Evolutionary conservation across 2,329 filamentous ascomycete genomes (phyloP).

Genomic region (Trichoderma sp.): DNA sequence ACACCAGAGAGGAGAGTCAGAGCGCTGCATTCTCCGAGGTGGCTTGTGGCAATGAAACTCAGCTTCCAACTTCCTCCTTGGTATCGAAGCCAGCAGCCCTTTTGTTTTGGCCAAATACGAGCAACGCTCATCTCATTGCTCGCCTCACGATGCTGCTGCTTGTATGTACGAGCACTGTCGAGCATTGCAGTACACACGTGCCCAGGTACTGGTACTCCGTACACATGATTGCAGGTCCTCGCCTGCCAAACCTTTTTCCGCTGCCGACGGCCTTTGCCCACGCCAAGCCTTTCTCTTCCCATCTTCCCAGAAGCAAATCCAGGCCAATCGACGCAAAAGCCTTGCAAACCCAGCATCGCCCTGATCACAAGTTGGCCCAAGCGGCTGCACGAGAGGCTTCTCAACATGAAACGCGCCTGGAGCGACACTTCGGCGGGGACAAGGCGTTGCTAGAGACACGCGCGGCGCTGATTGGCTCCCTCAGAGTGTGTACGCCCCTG

Average conservation of each 20-base stretch:
- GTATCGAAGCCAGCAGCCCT: neutral
- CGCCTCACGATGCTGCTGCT: neutral
- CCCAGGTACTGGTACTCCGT: neutral
- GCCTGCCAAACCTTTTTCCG: conserved; percentile 13
- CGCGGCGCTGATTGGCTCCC: conserved; percentile 25
- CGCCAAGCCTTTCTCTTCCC: neutral
- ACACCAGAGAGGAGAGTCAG: neutral
- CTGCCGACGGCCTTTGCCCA: neutral
- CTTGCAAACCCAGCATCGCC: neutral
- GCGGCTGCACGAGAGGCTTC: conserved; percentile 27
- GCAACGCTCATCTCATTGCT: neutral
- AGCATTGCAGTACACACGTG: neutral
- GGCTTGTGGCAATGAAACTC: neutral
- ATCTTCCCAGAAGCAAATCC: neutral
- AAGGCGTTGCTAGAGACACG: conserved; percentile 35
- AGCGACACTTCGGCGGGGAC: conserved; percentile 31
- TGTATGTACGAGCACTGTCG: neutral
- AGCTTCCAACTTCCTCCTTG: neutral
- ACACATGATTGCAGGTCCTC: neutral
- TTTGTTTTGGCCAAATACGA: neutral
- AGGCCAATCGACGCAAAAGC: neutral
- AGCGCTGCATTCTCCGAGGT: neutral
- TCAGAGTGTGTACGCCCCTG: conserved; percentile 24
- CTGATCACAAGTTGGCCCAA: neutral
- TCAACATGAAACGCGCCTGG: conserved; percentile 51